These are phyloP conservation scores for Corylus americana DNA, from an alignment of 306 rosid genomes.

Conservation along the genomic window DNA sequence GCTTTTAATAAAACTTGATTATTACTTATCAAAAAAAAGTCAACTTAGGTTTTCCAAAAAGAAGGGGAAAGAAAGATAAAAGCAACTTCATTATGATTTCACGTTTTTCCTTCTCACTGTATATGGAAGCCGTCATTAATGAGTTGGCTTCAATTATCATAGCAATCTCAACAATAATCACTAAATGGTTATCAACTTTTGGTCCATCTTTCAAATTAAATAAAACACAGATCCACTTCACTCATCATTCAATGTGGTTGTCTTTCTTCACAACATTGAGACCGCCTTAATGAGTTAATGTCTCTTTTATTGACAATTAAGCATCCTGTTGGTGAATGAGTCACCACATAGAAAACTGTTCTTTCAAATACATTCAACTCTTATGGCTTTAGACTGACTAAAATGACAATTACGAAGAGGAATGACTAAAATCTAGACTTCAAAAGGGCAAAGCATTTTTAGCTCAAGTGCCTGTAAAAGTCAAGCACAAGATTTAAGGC, in stretches of 20 bases:
- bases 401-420: neutral
- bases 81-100: neutral
- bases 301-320: conserved; percentile 24
- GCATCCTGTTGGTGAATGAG: neutral
- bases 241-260: conserved; percentile 1
- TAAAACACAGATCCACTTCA: conserved; percentile 6
- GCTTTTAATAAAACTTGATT: no score
- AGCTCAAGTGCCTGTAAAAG: conserved; percentile 8
- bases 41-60: neutral
- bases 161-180: neutral
- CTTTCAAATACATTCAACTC: conserved; percentile 8
- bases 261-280: conserved; percentile 14
- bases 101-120: neutral
- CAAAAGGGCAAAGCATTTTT: conserved; percentile 13
- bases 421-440: conserved; percentile 15
- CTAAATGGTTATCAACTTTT: neutral
- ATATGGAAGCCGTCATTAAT: conserved; percentile 3
- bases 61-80: neutral
- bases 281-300: conserved; percentile 16
- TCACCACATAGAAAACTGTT: neutral
- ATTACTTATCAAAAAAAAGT: neutral
- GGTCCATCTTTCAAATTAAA: neutral
- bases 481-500: neutral
- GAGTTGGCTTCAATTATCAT: conserved; percentile 1
- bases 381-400: neutral